Conservation (phyloP, 176 grass and related monocot species). For the Raddia distichophylla region DNA sequence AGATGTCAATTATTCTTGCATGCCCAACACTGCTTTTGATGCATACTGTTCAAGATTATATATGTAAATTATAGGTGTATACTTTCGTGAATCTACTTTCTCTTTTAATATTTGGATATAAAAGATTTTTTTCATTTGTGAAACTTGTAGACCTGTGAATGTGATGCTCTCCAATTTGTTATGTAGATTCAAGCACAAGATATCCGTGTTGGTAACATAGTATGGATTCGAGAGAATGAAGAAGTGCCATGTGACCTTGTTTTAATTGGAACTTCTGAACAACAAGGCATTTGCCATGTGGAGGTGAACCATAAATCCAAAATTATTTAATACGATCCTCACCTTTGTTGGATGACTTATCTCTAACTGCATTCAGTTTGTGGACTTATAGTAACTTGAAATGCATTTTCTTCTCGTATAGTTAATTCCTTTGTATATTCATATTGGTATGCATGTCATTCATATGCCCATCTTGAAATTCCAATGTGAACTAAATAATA, state of each 20-base stretch:
- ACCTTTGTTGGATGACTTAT: conserved; percentile 14
- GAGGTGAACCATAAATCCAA: conserved; percentile 59
- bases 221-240: conserved; percentile 98
- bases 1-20: conserved; percentile 13
- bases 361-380: conserved; percentile 10
- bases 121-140: conserved; percentile 18
- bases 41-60: not conserved
- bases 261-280: conserved; percentile 90
- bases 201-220: conserved; percentile 90
- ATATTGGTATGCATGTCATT: not conserved
- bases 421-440: not conserved
- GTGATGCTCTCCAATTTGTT: conserved; percentile 30
- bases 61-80: not conserved
- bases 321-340: not conserved
- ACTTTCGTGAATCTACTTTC: conserved; percentile 17
- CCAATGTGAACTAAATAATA: conserved; percentile 15
- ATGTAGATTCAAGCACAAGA: conserved; percentile 95
- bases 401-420: not conserved
- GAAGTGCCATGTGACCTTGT: conserved; percentile 98
- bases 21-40: conserved; percentile 27
- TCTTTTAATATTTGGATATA: conserved; percentile 25
- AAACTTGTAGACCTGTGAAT: conserved; percentile 11
- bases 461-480: not conserved
- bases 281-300: conserved; percentile 85
- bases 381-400: conserved; percentile 9